A percentile compares a stretch with the other conserved stretches of the same genome.
Conservation (phyloP, 352 stramenopile genomes). For the Pythium aquatile region DNA sequence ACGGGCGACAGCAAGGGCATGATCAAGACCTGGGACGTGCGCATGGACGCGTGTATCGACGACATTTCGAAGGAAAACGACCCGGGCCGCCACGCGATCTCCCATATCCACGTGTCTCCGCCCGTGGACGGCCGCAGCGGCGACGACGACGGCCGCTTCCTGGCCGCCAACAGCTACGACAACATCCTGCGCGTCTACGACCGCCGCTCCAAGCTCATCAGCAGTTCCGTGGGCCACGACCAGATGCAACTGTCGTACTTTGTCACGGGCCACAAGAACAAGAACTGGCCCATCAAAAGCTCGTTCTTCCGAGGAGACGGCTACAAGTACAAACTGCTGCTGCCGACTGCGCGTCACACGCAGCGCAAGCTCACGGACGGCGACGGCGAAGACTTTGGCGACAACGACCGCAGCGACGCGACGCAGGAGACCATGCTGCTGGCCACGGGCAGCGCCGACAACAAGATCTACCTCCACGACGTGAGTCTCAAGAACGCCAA, state of each 20-base stretch:
- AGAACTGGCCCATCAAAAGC: conserved; percentile 91
- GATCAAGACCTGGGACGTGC: conserved; percentile 87
- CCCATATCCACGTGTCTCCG: conserved; percentile 78
- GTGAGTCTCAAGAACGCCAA: conserved; percentile 62
- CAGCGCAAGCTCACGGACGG: conserved; percentile 78
- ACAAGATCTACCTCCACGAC: conserved; percentile 87
- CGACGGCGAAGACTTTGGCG: conserved; percentile 68
- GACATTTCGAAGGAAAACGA: conserved; percentile 83
- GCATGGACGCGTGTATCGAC: conserved; percentile 74
- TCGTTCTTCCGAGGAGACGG: conserved; percentile 86
- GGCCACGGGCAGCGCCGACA: conserved; percentile 83
- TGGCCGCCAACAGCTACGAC: conserved; percentile 88
- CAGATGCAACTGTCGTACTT: conserved; percentile 79
- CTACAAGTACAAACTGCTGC: conserved; percentile 82
- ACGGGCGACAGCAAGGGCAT: conserved; percentile 85
- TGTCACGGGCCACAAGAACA: conserved; percentile 86
- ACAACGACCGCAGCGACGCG: conserved; percentile 47
- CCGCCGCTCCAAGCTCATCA: conserved; percentile 79
- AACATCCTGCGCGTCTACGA: conserved; percentile 89
- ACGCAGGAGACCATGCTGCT: conserved; percentile 73
- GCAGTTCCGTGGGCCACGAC: conserved; percentile 62
- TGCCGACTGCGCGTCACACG: conserved; percentile 48
- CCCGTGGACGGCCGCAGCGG: conserved; percentile 49
- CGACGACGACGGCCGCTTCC: conserved; percentile 77
- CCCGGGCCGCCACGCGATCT: conserved; percentile 73